Evolutionary conservation across 2,329 filamentous ascomycete species (phyloP), one percentile per base, ranked within the genome.

Genomic region (Sporothrix euskadiensis): DNA sequence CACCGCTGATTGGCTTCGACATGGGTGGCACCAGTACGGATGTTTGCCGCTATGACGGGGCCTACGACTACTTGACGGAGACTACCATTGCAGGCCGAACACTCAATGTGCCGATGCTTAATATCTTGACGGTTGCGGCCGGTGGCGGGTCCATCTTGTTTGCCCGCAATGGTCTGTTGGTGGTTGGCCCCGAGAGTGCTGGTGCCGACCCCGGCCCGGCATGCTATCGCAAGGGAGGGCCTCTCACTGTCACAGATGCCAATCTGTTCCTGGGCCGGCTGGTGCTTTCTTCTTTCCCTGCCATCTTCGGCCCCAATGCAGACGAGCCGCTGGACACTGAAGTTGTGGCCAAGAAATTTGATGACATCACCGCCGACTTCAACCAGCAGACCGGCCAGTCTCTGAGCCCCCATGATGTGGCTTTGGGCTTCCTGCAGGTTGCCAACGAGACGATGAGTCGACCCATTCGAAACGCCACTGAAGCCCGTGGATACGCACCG

Each of bases 81-180:
- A 91, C 89, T 0, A 91, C 89, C 1, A 76, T 59, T 0, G 94
- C 94, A 0, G 94, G 94, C n/a, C 92, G 92, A 97, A 0, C 94
- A 94, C 0, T 95, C 97, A 94, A 97, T 78, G 94, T 92, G 0
- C 94, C 94, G 0, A 94, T 97, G 79, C 87, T 97, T 0, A 94
- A 97, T 79, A 97, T 97, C 82, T 97, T 97, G 81, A 98, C 94
- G 0, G 94, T 98, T 0, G 94, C 94, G 6, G 94, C 94, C 3
- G 0, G 86, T 90, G 39, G 85, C 97, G 4, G 95, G 8, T 75
- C 74, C 1, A 84, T 89, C n/a, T 83, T 94, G 0, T 90, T 89
- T 79, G 91, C 88, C 84, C 86, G 95, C 82, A 97, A 97, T 75
- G 94, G 94, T 0, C 84, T 97, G 0, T 97, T 97, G 76, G 91